Conservation (phyloP, 2,329 filamentous ascomycete genomes). For the Paraconiothyrium brasiliense region DNA sequence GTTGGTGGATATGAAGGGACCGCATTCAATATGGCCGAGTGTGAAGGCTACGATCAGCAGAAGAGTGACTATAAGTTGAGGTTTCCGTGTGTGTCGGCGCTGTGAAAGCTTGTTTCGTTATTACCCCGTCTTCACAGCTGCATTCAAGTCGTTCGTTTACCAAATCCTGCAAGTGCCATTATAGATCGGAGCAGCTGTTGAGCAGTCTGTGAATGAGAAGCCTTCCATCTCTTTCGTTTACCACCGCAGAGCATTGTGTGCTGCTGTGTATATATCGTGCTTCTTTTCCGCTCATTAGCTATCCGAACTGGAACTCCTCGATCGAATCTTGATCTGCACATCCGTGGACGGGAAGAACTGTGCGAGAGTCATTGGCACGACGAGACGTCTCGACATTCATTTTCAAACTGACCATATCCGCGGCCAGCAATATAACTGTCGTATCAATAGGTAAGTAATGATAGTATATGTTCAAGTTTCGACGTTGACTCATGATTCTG, state of each 20-base stretch:
- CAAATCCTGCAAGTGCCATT: not conserved
- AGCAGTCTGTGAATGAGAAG: not conserved
- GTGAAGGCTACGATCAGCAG: too few species aligned
- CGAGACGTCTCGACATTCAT: too few species aligned
- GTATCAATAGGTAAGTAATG: not conserved
- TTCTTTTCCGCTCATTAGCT: conserved; percentile 7
- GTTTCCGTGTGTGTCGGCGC: too few species aligned
- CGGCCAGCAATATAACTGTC: too few species aligned
- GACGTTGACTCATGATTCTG: not conserved
- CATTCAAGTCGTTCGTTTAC: conserved; percentile 4
- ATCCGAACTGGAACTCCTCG: not conserved
- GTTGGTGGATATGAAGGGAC: not conserved
- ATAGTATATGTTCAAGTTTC: not conserved
- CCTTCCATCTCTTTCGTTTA: conserved; percentile 12
- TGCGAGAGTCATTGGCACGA: too few species aligned
- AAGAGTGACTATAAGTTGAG: too few species aligned
- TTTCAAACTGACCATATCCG: too few species aligned
- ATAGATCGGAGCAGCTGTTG: not conserved
- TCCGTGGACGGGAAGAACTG: not conserved
- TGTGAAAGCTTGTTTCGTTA: not conserved
- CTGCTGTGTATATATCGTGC: not conserved
- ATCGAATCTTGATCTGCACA: not conserved
- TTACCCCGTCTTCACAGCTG: too few species aligned
- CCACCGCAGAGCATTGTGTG: not conserved
- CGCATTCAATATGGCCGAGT: not conserved